A percentile compares a stretch with the other conserved stretches of the same genome.
Conservation (phyloP, 345 rosid species). For the Hibiscus mutabilis region DNA sequence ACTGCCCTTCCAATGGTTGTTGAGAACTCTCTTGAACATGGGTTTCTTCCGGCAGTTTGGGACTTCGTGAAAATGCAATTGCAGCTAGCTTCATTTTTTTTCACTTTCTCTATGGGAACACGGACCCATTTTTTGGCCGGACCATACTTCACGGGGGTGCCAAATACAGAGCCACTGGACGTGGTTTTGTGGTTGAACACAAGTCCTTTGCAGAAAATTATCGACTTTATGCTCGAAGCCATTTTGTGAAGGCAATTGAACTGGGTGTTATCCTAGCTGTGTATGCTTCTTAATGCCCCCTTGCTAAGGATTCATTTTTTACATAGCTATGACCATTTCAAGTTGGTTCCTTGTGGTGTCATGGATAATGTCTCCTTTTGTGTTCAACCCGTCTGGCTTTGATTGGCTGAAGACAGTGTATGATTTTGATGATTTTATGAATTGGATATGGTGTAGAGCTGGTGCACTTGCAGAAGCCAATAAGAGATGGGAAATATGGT, state of each 20-base stretch:
- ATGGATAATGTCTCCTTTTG: slow-evolving; percentile 85
- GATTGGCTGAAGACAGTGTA: slow-evolving; percentile 92
- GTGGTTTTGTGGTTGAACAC: slow-evolving; percentile 87
- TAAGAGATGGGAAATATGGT: slow-evolving; percentile 92
- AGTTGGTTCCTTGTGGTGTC: slow-evolving; percentile 88
- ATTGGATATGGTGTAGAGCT: slow-evolving; percentile 67
- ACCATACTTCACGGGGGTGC: slow-evolving; percentile 96
- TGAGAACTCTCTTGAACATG: slow-evolving; percentile 80
- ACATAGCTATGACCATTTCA: slow-evolving; percentile 64
- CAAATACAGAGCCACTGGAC: slow-evolving; percentile 86
- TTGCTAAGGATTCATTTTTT: slow-evolving; percentile 51
- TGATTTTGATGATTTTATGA: slow-evolving; percentile 68
- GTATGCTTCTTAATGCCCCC: slow-evolving; percentile 59
- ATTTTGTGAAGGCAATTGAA: slow-evolving; percentile 83
- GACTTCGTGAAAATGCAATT: slow-evolving; percentile 80
- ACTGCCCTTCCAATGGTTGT: slow-evolving; percentile 85
- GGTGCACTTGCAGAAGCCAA: slow-evolving; percentile 59
- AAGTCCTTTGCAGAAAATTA: slow-evolving; percentile 76
- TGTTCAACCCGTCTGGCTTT: slow-evolving; percentile 84
- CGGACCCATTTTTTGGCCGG: slow-evolving; percentile 76
- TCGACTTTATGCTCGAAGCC: slow-evolving; percentile 77
- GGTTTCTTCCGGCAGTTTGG: slow-evolving; percentile 78
- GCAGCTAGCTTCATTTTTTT: slow-evolving; percentile 73
- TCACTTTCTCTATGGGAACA: slow-evolving; percentile 87
- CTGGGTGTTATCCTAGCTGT: slow-evolving; percentile 73